These are phyloP conservation scores for Coccomyxa sp. DNA, from an alignment of 139 green algal genomes.

Conservation along the genomic window DNA sequence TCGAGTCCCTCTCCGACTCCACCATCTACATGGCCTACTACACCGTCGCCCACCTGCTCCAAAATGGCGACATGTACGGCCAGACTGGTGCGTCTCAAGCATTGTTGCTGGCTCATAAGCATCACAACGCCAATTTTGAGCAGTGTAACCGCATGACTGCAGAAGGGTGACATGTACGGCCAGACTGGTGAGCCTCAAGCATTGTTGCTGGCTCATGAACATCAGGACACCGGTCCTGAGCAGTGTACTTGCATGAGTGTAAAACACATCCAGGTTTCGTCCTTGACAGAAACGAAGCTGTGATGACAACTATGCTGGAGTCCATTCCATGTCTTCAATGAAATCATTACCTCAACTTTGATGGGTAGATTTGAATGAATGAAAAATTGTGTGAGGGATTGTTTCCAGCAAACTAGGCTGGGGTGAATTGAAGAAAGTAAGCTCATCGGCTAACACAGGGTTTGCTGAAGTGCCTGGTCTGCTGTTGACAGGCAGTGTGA, in stretches of 20 bases:
- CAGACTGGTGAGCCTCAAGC: slow-evolving; percentile 8
- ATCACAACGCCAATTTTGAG: too few species aligned
- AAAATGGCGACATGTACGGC: slow-evolving; percentile 90
- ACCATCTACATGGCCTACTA: slow-evolving; percentile 99
- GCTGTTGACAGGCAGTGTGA: not conserved
- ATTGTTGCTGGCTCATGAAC: too few species aligned
- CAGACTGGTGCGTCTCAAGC: slow-evolving; percentile 8
- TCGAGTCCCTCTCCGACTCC: slow-evolving; percentile 97
- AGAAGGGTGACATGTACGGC: slow-evolving; percentile 90
- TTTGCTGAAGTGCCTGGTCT: too few species aligned
- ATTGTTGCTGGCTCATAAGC: too few species aligned
- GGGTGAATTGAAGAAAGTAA: not conserved
- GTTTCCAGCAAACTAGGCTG: too few species aligned
- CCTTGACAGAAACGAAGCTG: not conserved
- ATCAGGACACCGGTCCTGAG: too few species aligned
- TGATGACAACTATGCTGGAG: not conserved
- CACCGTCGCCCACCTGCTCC: slow-evolving; percentile 59
- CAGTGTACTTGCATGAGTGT: slow-evolving; percentile 14
- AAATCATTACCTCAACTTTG: too few species aligned
- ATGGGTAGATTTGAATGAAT: too few species aligned
- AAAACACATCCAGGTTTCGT: slow-evolving; percentile 17
- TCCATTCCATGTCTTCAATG: too few species aligned
- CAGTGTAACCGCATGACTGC: slow-evolving; percentile 16
- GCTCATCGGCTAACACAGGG: not conserved
- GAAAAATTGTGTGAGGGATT: too few species aligned